Percentiles rank a stretch among this genome's conserved stretches.
phyloP scores from a whole-genome alignment of 2,329 filamentous ascomycete species.

The Colletotrichum endophyticum region DNA sequence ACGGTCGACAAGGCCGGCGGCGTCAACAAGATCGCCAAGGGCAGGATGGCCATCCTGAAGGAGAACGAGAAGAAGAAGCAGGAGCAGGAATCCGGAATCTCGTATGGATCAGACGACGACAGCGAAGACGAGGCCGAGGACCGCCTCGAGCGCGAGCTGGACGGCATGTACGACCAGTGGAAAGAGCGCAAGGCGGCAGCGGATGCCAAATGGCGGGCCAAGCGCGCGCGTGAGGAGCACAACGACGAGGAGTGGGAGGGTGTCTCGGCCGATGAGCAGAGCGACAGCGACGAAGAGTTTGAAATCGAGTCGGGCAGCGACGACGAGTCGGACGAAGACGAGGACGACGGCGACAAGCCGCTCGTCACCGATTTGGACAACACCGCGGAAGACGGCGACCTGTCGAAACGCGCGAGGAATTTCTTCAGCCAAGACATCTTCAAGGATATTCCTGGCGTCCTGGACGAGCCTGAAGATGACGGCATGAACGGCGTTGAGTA shows the following conservation, averaged over 20 bases:
- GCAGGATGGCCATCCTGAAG: conserved; percentile 76
- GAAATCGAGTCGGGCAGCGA: conserved; percentile 61
- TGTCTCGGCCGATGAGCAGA: conserved; percentile 72
- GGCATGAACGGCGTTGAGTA: conserved; percentile 36
- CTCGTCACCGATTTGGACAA: conserved; percentile 43
- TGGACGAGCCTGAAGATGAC: conserved; percentile 51
- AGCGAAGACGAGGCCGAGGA: conserved; percentile 77
- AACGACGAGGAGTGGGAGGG: conserved; percentile 93
- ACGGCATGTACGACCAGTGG: conserved; percentile 86
- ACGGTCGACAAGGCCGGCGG: conserved; percentile 78
- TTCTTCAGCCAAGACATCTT: conserved; percentile 98
- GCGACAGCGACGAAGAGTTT: conserved; percentile 59
- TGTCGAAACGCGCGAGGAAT: conserved; percentile 84
- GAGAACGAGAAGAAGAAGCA: conserved; percentile 63
- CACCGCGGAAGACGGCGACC: conserved; percentile 55
- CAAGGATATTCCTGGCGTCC: conserved; percentile 74
- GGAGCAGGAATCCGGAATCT: conserved; percentile 63
- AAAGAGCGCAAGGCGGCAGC: conserved; percentile 77
- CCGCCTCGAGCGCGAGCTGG: conserved; percentile 81
- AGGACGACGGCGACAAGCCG: conserved; percentile 27
- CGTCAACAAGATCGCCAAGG: conserved; percentile 71
- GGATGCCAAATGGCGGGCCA: conserved; percentile 89
- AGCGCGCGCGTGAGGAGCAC: conserved; percentile 82
- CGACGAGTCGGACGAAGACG: conserved; percentile 37
- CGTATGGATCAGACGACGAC: conserved; percentile 52